Percentiles rank a stretch among this genome's conserved stretches.
Evolutionary conservation across 768 basidiomycete genomes (phyloP).

Genomic region (Auricularia heimuer): DNA sequence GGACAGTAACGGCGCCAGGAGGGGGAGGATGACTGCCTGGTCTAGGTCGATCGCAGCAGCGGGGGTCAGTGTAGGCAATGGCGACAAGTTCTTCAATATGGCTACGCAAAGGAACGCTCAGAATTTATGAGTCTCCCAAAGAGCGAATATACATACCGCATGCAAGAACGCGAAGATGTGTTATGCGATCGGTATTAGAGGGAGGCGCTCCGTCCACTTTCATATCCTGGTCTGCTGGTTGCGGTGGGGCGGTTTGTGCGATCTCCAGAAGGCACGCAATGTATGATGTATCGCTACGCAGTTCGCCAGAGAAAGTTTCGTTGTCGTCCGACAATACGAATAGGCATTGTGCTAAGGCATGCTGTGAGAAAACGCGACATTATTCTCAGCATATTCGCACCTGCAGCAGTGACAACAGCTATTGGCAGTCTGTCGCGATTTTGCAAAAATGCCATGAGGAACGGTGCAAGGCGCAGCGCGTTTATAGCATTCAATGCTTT

Average conservation of each 20-base stretch:
- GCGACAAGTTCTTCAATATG: constrained; percentile 66
- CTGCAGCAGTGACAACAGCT: constrained; percentile 69
- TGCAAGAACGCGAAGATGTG: constrained; percentile 54
- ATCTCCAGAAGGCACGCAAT: constrained; percentile 58
- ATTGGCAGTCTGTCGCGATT: constrained; percentile 59
- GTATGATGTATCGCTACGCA: constrained; percentile 52
- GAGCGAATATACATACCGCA: constrained; percentile 42
- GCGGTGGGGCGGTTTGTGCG: constrained; percentile 28
- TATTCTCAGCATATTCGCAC: constrained; percentile 30
- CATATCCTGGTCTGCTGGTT: constrained; percentile 22
- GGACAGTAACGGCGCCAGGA: constrained; percentile 57
- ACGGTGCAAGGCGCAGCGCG: constrained; percentile 63
- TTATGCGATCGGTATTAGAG: constrained; percentile 35
- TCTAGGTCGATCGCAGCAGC: constrained; percentile 59
- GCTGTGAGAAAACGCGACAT: neutral
- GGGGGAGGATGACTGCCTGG: constrained; percentile 60
- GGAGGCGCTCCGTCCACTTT: constrained; percentile 22
- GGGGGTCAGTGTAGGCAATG: constrained; percentile 58
- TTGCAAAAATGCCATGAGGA: constrained; percentile 75
- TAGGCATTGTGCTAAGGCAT: constrained; percentile 66
- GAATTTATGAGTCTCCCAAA: neutral
- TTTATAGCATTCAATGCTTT: constrained; percentile 86
- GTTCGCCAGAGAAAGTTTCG: constrained; percentile 52
- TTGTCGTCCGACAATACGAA: constrained; percentile 94
- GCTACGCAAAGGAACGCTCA: constrained; percentile 30